Evolutionary conservation across 1,139 yeast species (phyloP).

Genomic region (Magnusiomyces ingens): DNA sequence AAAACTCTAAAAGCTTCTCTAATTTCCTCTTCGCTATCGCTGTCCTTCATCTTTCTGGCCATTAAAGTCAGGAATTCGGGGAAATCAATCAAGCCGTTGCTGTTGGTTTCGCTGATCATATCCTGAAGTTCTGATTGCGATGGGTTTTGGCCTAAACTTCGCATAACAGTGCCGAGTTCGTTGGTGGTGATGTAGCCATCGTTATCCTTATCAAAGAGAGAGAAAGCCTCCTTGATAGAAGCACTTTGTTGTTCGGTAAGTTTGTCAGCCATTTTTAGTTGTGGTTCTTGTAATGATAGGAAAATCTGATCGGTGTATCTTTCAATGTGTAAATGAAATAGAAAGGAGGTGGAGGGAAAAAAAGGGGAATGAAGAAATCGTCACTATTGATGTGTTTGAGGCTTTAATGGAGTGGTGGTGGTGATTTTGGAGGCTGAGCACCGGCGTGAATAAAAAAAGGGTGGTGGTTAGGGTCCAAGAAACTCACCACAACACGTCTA

Average conservation of each 20-base stretch:
- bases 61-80: constrained; percentile 60
- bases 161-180: constrained; percentile 96
- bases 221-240: constrained; percentile 95
- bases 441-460: too few relatives aligned
- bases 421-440: too few relatives aligned
- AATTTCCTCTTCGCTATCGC: constrained; percentile 82
- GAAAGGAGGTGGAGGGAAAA: too few relatives aligned
- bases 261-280: constrained; percentile 57
- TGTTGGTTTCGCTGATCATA: constrained; percentile 94
- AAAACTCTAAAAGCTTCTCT: constrained; percentile 91
- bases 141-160: constrained; percentile 95
- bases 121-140: constrained; percentile 93
- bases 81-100: constrained; percentile 78
- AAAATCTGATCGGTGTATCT: too few relatives aligned
- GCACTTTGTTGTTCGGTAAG: constrained; percentile 93
- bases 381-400: too few relatives aligned
- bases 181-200: constrained; percentile 89
- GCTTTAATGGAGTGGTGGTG: too few relatives aligned
- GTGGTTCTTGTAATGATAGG: too few relatives aligned
- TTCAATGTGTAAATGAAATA: too few relatives aligned
- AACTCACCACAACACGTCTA: too few relatives aligned
- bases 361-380: too few relatives aligned
- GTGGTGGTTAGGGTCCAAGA: too few relatives aligned
- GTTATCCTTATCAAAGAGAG: constrained; percentile 90
- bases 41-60: constrained; percentile 94